phyloP scores from a whole-genome alignment of 2,329 filamentous ascomycete species.

The Penicillium sp. region DNA sequence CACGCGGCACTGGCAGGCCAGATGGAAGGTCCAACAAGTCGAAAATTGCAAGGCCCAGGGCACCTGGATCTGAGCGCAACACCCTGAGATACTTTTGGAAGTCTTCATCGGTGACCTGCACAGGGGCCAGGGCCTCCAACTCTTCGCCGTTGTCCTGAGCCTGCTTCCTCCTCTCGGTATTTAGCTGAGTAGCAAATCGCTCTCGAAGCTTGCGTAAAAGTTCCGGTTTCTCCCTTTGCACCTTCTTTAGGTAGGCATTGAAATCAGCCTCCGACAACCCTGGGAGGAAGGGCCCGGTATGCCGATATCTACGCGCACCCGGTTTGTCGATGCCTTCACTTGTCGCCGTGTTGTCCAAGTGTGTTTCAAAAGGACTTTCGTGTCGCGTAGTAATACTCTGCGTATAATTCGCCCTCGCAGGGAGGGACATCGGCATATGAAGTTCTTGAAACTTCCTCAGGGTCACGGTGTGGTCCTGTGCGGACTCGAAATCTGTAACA shows the following conservation, averaged over 20 bases:
- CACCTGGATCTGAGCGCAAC: constrained; percentile 46
- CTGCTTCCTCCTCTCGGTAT: constrained; percentile 41
- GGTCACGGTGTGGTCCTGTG: constrained; percentile 79
- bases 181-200: constrained; percentile 38
- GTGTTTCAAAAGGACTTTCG: constrained; percentile 48
- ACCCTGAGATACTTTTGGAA: constrained; percentile 52
- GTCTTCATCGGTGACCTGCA: constrained; percentile 50
- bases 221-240: constrained; percentile 47
- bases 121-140: constrained; percentile 33
- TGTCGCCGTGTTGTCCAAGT: constrained; percentile 51
- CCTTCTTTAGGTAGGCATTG: constrained; percentile 53
- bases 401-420: constrained; percentile 39
- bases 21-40: constrained; percentile 63
- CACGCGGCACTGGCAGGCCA: constrained; percentile 42
- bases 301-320: constrained; percentile 58
- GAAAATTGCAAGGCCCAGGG: constrained; percentile 58
- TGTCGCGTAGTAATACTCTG: constrained; percentile 36
- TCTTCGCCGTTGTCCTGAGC: constrained; percentile 48
- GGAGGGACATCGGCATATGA: constrained; percentile 69
- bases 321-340: constrained; percentile 38
- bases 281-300: constrained; percentile 63
- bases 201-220: constrained; percentile 44
- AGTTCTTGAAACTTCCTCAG: constrained; percentile 87
- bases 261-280: constrained; percentile 63
- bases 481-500: constrained; percentile 85